phyloP scores from a whole-genome alignment of 495 filamentous ascomycete species.

The Achaetomiella virescens region DNA sequence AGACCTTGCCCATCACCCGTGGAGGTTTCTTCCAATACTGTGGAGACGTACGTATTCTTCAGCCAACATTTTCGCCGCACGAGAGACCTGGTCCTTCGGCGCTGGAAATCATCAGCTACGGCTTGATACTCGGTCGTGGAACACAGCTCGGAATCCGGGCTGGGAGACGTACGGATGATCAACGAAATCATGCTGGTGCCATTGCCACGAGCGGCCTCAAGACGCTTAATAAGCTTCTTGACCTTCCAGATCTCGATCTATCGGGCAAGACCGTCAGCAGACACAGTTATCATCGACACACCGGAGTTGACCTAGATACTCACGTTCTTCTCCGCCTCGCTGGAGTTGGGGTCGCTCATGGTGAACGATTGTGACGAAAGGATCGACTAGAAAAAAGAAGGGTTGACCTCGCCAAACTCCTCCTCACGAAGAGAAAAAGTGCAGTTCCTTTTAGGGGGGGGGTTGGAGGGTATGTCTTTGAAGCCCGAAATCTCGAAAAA shows the following conservation, averaged over 20 bases:
- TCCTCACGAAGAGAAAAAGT: constrained; percentile 1
- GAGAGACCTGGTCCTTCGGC: constrained; percentile 95
- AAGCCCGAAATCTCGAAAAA: constrained; percentile 13
- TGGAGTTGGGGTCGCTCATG: constrained; percentile 84
- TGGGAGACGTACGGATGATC: constrained; percentile 76
- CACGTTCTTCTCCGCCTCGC: constrained; percentile 97
- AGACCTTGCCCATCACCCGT: constrained; percentile 12
- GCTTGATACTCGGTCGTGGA: not conserved
- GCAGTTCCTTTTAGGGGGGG: not conserved
- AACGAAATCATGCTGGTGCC: constrained; percentile 98
- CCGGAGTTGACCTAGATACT: constrained; percentile 18
- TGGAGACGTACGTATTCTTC: constrained; percentile 85
- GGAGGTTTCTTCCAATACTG: constrained; percentile 1
- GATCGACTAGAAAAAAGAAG: constrained; percentile 1
- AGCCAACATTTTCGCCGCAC: constrained; percentile 97
- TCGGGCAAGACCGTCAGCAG: constrained; percentile 16
- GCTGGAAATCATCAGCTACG: constrained; percentile 45
- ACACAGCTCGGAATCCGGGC: constrained; percentile 8
- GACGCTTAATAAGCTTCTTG: constrained; percentile 95
- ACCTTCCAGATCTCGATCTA: constrained; percentile 76
- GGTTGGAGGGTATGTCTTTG: constrained; percentile 1
- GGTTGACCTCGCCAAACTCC: not conserved
- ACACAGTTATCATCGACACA: not conserved
- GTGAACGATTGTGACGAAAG: constrained; percentile 37
- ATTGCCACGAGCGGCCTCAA: constrained; percentile 88